Evolutionary conservation across 257 asterid genomes (phyloP).

Genomic region (Lithospermum erythrorhizon): DNA sequence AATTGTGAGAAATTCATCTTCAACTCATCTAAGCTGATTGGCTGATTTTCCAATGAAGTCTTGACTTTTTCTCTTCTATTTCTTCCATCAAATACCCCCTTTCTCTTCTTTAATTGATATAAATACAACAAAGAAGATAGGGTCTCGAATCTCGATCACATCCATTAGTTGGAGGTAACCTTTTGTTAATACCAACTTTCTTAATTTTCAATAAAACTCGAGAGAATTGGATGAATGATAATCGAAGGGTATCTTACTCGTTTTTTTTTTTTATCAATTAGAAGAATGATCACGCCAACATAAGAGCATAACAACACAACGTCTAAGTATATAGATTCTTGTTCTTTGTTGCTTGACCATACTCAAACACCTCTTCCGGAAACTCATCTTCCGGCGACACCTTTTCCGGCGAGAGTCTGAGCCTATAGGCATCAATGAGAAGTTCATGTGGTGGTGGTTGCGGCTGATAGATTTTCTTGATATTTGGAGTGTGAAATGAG

Average conservation of each 20-base stretch:
- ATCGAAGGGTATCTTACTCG: too few relatives aligned
- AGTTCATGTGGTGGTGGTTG: conserved; percentile 2
- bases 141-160: too few relatives aligned
- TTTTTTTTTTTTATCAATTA: too few relatives aligned
- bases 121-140: too few relatives aligned
- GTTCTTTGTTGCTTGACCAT: conserved; percentile 27
- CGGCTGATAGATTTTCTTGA: background rate
- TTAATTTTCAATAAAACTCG: too few relatives aligned
- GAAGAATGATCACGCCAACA: conserved; percentile 28
- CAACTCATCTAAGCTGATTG: background rate
- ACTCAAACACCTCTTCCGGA: conserved; percentile 22
- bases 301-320: conserved; percentile 31
- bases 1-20: background rate
- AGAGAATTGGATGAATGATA: too few relatives aligned
- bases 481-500: background rate
- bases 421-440: conserved; percentile 4
- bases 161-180: too few relatives aligned
- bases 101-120: too few relatives aligned
- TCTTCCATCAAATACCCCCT: too few relatives aligned
- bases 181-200: too few relatives aligned
- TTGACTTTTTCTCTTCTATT: too few relatives aligned
- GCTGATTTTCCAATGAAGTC: background rate
- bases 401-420: conserved; percentile 8
- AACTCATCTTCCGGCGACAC: conserved; percentile 13
- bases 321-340: conserved; percentile 32